These are phyloP conservation scores for Grosmannia clavigera DNA, from an alignment of 2,329 filamentous ascomycete genomes.

Conservation along the genomic window DNA sequence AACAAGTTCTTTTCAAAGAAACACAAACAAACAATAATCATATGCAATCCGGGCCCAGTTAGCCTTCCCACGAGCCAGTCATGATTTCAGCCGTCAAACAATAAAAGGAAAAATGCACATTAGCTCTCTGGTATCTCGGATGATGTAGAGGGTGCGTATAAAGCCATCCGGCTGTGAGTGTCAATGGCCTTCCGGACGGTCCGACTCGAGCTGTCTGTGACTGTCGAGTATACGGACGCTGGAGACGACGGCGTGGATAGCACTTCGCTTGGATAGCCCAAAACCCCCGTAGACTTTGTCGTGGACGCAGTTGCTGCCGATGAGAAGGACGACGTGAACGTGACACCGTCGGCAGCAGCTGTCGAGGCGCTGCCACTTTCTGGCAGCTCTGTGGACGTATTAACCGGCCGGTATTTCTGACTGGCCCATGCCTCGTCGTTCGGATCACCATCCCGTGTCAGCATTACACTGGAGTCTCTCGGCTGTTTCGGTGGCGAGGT, in stretches of 20 bases:
- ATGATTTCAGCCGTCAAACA: not conserved
- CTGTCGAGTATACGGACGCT: not conserved
- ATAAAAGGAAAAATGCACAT: not conserved
- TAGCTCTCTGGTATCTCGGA: not conserved
- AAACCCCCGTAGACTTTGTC: not conserved
- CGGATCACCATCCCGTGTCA: not conserved
- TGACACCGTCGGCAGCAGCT: not conserved
- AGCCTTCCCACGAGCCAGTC: not conserved
- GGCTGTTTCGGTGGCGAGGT: not conserved
- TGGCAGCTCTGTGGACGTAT: not conserved
- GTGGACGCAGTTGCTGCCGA: not conserved
- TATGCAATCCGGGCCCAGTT: not conserved
- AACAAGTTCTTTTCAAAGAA: not conserved
- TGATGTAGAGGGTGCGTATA: not conserved
- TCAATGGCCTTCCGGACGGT: not conserved
- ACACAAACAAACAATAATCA: not conserved
- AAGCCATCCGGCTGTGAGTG: not conserved
- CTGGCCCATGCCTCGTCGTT: not conserved
- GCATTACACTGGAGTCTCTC: not conserved
- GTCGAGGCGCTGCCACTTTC: not conserved
- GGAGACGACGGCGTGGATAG: not conserved
- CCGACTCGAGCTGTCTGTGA: not conserved
- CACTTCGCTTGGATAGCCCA: not conserved
- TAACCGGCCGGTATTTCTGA: not conserved
- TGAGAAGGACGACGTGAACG: not conserved